These are phyloP conservation scores for Solioccasus polychromus DNA, from an alignment of 768 basidiomycete genomes.

Conservation along the genomic window DNA sequence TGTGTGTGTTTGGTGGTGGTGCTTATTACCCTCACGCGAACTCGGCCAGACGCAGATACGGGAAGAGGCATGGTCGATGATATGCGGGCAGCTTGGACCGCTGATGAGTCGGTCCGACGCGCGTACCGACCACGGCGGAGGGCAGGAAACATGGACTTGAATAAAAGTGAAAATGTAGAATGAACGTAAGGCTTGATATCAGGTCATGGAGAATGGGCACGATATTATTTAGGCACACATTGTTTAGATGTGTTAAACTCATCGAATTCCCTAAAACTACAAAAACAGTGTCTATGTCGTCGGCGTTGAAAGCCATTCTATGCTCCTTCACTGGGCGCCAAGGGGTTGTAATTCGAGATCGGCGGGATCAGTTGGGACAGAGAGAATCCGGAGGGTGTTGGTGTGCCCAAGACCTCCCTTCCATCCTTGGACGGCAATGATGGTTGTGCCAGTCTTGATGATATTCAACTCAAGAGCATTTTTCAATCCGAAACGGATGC, in stretches of 20 bases:
- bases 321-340: conserved; percentile 26
- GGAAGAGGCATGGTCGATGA: conserved; percentile 56
- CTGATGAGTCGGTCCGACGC: conserved; percentile 24
- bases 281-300: conserved; percentile 8
- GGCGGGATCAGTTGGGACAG: conserved; percentile 76
- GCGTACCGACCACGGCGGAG: conserved; percentile 7
- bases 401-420: conserved; percentile 96
- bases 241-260: no score
- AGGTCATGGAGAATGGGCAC: no score
- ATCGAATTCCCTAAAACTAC: no score
- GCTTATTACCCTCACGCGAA: conserved; percentile 59
- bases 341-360: conserved; percentile 75
- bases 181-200: background rate
- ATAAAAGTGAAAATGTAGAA: background rate
- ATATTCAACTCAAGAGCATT: conserved; percentile 81
- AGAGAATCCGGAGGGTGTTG: conserved; percentile 82
- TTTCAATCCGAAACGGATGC: conserved; percentile 84
- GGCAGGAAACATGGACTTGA: conserved; percentile 2
- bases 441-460: conserved; percentile 82
- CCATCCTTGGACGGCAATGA: conserved; percentile 99
- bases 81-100: conserved; percentile 32
- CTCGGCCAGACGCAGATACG: conserved; percentile 55
- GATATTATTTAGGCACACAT: no score
- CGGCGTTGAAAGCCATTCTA: conserved; percentile 5
- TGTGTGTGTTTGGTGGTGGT: conserved; percentile 37